Percentiles rank a stretch among this genome's conserved stretches.
These are phyloP conservation scores for Yamadazyma dendronema DNA, from an alignment of 1,139 yeast species.

Conservation along the genomic window DNA sequence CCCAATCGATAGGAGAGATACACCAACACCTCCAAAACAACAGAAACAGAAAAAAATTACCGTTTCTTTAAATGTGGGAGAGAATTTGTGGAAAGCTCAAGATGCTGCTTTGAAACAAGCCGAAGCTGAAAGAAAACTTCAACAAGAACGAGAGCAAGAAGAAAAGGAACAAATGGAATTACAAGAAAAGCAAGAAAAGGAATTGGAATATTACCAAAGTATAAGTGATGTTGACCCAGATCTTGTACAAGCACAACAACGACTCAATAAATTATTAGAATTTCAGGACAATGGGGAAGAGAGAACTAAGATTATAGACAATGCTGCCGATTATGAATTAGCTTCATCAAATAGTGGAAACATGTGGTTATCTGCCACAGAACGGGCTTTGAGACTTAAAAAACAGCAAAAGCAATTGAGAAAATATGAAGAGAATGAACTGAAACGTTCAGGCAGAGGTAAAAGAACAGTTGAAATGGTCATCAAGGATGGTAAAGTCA, in stretches of 20 bases:
- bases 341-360: constrained; percentile 50
- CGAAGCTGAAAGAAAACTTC: constrained; percentile 32
- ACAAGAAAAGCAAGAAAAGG: constrained; percentile 31
- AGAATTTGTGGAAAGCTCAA: constrained; percentile 66
- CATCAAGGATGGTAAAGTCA: constrained; percentile 78
- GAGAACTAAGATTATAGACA: constrained; percentile 88
- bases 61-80: constrained; percentile 56
- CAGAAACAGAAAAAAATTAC: constrained; percentile 38
- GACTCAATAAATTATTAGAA: constrained; percentile 68
- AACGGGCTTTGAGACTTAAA: constrained; percentile 78
- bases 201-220: constrained; percentile 33
- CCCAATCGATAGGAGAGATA: constrained; percentile 3
- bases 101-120: constrained; percentile 59
- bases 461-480: constrained; percentile 74
- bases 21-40: constrained; percentile 15
- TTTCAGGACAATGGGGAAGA: constrained; percentile 88
- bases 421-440: constrained; percentile 57
- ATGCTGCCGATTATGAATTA: constrained; percentile 83
- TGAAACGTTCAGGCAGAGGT: constrained; percentile 67
- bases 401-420: constrained; percentile 75
- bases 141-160: constrained; percentile 25
- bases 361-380: constrained; percentile 87
- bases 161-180: constrained; percentile 22
- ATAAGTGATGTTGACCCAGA: constrained; percentile 48
- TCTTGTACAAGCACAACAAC: constrained; percentile 62